Percentiles rank a stretch among this genome's conserved stretches.
Conservation (phyloP, 129 eudicot species). For the Ambrosia artemisiifolia region DNA sequence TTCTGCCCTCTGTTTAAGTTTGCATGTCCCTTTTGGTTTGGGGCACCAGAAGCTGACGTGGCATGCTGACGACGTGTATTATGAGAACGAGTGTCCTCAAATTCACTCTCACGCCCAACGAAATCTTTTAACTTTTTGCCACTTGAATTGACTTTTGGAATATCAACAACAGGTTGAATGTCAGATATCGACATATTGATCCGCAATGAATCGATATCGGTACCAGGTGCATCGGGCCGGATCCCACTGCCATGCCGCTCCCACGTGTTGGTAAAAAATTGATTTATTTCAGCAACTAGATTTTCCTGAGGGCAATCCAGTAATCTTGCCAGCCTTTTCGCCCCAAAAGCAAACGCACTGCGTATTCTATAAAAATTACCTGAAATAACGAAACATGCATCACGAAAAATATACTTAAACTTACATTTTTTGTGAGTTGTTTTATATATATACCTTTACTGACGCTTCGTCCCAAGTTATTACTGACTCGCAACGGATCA, state of each 20-base stretch:
- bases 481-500: conserved; percentile 76
- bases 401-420: not conserved
- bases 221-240: conserved; percentile 69
- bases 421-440: not conserved
- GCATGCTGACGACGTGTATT: conserved; percentile 35
- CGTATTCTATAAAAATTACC: conserved; percentile 78
- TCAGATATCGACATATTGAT: conserved; percentile 23
- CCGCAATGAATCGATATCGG: conserved; percentile 8
- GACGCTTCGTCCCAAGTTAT: conserved; percentile 87
- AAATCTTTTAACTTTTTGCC: conserved; percentile 34
- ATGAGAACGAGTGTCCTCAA: conserved; percentile 25
- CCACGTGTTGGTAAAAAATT: conserved; percentile 74
- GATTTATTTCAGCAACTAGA: conserved; percentile 55
- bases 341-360: conserved; percentile 78
- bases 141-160: conserved; percentile 24
- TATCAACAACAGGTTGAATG: conserved; percentile 18
- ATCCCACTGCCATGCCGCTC: conserved; percentile 75
- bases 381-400: conserved; percentile 22
- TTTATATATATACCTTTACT: conserved; percentile 57
- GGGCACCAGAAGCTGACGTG: conserved; percentile 32
- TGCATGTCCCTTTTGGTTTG: conserved; percentile 46
- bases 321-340: conserved; percentile 68
- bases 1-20: conserved; percentile 43
- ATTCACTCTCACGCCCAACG: conserved; percentile 32
- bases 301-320: conserved; percentile 71